Base-by-base conservation (phyloP, 495 filamentous ascomycete genomes). In the Tetracladium marchalianum region DNA sequence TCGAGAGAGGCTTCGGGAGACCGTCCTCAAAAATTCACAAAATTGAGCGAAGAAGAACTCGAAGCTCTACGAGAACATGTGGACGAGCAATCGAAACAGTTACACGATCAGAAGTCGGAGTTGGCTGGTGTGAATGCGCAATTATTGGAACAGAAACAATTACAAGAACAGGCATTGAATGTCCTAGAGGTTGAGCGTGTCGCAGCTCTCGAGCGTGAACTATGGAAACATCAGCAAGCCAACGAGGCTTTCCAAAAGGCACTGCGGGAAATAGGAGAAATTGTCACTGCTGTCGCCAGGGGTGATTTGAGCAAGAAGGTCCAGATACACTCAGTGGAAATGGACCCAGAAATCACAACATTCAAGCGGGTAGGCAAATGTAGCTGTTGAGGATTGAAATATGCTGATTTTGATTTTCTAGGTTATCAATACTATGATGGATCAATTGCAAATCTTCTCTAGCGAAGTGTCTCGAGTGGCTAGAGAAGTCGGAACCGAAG, bases 201-300 rank as follows among this genome's bases (percentile, higher is more conserved):
- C 11, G 66, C 70, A 1, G 65, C 70, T 4, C 68, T 98, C 27
- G 89, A 96, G 64, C 77, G 92, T 12, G 93, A 99, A 65, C 71
- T 99, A 39, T 84, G 80, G 67, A 99, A 97, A 62, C 87, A 95
- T 57, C 88, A 95, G 53, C 90, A 96, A 68, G 92, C 93, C 52
- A 99, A 99, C 65, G 85, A 95, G 58, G 93, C 92, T 55, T 99
- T 97, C 73, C 88, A 95, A 57, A 99, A 97, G 66, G 90, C 90
- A 13, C 66, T 99, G 24, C 80, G 88, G 46, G 92, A 99, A 64
- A 99, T 99, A 61, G 92, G 92, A 44, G 90, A 85, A 52, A 97
- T 99, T 52, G 87, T 96, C 57, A 95, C 88, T 5, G 87, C 87
- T 47, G 92, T 96, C 36, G 92, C 92, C 42, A 86, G 89, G 51